Percentiles rank a stretch among this genome's conserved stretches.
Evolutionary conservation across 1,139 yeast genomes (phyloP).

Genomic region (Debaryomyces sp.): DNA sequence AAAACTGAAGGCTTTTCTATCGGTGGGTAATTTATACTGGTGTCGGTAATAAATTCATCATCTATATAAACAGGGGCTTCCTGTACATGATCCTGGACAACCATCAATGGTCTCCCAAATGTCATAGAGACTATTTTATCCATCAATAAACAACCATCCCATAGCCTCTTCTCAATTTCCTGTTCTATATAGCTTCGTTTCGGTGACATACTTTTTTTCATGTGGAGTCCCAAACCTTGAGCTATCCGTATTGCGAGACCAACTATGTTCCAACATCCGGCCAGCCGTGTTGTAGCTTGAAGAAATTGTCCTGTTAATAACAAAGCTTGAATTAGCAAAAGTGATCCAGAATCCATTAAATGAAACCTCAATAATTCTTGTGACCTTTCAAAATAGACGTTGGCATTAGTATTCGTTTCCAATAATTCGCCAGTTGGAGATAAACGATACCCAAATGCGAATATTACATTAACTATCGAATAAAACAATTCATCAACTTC

Average conservation of each 20-base stretch:
- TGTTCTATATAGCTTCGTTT: not conserved
- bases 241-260: not conserved
- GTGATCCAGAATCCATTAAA: conserved; percentile 3
- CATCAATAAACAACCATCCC: not conserved
- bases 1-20: conserved; percentile 12
- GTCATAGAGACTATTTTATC: not conserved
- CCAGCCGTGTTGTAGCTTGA: not conserved
- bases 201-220: not conserved
- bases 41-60: conserved; percentile 12
- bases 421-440: not conserved
- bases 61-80: not conserved
- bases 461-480: not conserved
- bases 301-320: not conserved
- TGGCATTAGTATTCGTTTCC: not conserved
- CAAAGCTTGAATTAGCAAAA: not conserved
- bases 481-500: conserved; percentile 9
- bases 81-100: not conserved
- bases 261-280: not conserved
- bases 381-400: not conserved
- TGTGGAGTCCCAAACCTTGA: not conserved
- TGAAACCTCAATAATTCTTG: not conserved
- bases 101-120: not conserved
- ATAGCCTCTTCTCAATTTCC: not conserved
- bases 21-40: not conserved
- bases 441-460: not conserved